phyloP scores from a whole-genome alignment of 345 rosid genomes.

The Eutrema yunnanense region DNA sequence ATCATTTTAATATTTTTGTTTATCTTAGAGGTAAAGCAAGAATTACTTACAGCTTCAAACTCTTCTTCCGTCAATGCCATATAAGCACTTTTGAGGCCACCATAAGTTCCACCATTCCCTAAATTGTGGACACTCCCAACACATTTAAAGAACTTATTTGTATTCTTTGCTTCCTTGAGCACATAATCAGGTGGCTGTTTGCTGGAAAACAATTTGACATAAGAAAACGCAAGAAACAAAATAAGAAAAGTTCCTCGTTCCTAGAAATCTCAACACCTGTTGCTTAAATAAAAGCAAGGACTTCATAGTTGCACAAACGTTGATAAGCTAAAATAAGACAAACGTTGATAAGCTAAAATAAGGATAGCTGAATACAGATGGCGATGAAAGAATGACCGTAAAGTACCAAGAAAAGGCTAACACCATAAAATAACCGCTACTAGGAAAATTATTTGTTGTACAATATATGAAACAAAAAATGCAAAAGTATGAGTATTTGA shows the following conservation, averaged over 20 bases:
- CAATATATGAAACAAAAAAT: neutral
- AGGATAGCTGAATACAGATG: neutral
- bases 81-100: slow-evolving; percentile 59
- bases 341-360: slow-evolving; percentile 1
- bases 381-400: neutral
- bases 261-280: slow-evolving; percentile 2
- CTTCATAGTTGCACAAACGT: neutral
- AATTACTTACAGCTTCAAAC: slow-evolving; percentile 83
- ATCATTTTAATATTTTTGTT: neutral
- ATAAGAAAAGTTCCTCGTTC: neutral
- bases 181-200: slow-evolving; percentile 95
- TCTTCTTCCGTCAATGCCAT: slow-evolving; percentile 79
- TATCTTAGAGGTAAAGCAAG: neutral
- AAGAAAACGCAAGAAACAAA: neutral
- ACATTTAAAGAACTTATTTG: slow-evolving; percentile 89
- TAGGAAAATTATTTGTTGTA: neutral
- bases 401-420: slow-evolving; percentile 3
- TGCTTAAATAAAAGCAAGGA: neutral
- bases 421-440: neutral
- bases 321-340: neutral
- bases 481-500: neutral
- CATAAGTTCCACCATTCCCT: slow-evolving; percentile 51
- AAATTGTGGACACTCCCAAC: slow-evolving; percentile 69
- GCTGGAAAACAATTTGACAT: slow-evolving; percentile 44
- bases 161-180: slow-evolving; percentile 88